Evolutionary conservation across 169 alveolate species (phyloP).

Genomic region (Hammondia hammondi): DNA sequence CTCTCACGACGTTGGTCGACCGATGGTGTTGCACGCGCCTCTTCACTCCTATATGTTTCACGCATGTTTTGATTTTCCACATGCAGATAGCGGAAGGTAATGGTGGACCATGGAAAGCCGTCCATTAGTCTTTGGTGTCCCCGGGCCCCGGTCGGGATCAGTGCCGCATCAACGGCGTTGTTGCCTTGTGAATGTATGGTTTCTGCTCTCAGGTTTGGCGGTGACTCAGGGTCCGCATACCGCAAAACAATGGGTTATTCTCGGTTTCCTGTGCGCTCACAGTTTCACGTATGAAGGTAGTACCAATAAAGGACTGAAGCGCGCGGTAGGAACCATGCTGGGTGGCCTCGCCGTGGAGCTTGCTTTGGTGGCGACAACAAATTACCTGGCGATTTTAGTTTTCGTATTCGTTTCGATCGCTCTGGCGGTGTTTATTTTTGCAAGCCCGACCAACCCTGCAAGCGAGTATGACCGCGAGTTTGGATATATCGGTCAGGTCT

Average conservation of each 20-base stretch:
- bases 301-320: conserved; percentile 35
- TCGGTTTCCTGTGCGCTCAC: conserved; percentile 31
- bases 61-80: too few species aligned
- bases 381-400: not conserved
- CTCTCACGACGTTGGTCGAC: too few species aligned
- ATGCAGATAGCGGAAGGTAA: too few species aligned
- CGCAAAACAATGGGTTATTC: conserved; percentile 31
- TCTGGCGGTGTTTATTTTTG: conserved; percentile 20
- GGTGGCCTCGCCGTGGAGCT: conserved; percentile 43
- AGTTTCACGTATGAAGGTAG: conserved; percentile 31
- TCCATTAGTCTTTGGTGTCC: too few species aligned
- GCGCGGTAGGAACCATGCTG: conserved; percentile 19
- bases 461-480: conserved; percentile 36
- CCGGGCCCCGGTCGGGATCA: too few species aligned
- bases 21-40: too few species aligned
- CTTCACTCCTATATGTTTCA: too few species aligned
- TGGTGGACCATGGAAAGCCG: too few species aligned
- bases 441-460: conserved; percentile 20
- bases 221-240: conserved; percentile 19
- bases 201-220: not conserved
- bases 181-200: not conserved
- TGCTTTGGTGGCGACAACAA: conserved; percentile 25
- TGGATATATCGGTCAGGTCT: conserved; percentile 47
- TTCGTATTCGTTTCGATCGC: conserved; percentile 17
- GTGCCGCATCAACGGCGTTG: too few species aligned